These are phyloP conservation scores for Sinapis alba DNA, from an alignment of 441 rosid genomes.

Conservation along the genomic window DNA sequence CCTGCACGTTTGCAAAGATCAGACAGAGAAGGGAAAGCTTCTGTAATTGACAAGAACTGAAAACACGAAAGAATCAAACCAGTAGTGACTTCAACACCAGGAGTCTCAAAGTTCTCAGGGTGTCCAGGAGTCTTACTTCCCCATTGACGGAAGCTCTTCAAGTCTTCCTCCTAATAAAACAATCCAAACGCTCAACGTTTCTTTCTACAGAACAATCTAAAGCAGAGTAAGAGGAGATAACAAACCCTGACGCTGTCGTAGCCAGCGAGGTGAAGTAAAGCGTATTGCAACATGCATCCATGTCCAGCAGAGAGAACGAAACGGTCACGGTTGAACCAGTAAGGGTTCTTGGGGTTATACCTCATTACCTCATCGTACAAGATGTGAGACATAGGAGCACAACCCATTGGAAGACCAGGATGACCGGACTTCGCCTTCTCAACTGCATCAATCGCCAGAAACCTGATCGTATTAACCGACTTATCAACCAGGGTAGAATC, in stretches of 20 bases:
- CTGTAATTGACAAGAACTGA: background rate
- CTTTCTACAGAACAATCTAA: background rate
- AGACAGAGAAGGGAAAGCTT: background rate
- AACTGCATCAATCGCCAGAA: slow-evolving; percentile 51
- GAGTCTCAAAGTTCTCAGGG: slow-evolving; percentile 59
- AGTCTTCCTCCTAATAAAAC: slow-evolving; percentile 45
- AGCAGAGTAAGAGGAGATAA: slow-evolving; percentile 14
- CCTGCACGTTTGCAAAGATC: slow-evolving; percentile 56
- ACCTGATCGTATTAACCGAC: slow-evolving; percentile 51
- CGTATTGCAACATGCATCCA: slow-evolving; percentile 56
- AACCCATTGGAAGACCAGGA: slow-evolving; percentile 57
- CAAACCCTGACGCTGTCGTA: slow-evolving; percentile 49
- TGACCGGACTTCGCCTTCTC: slow-evolving; percentile 60
- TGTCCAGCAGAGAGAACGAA: slow-evolving; percentile 56
- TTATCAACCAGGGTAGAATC: slow-evolving; percentile 50
- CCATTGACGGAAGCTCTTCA: slow-evolving; percentile 54
- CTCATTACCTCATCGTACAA: slow-evolving; percentile 54
- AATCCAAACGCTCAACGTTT: background rate
- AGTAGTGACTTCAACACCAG: slow-evolving; percentile 53
- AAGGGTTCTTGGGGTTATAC: slow-evolving; percentile 56
- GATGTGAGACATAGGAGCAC: slow-evolving; percentile 55
- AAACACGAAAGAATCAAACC: slow-evolving; percentile 28
- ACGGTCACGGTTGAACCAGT: slow-evolving; percentile 56
- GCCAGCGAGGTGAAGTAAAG: slow-evolving; percentile 53
- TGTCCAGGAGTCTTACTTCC: slow-evolving; percentile 56